phyloP scores from a whole-genome alignment of 1,139 yeast genomes.

The Meyerozyma carpophila region DNA sequence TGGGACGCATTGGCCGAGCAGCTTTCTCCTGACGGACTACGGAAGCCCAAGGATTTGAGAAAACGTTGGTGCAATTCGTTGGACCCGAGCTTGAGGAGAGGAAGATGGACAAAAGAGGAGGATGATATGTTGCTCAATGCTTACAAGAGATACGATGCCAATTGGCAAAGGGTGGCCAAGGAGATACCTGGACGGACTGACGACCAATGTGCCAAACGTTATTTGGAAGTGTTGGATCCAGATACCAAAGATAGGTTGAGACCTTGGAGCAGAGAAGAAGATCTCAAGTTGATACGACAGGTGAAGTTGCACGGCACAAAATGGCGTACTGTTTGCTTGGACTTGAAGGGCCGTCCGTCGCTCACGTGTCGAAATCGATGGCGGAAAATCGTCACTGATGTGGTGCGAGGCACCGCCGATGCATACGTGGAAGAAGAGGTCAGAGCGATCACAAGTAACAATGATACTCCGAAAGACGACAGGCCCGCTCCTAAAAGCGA shows the following conservation, averaged over 20 bases:
- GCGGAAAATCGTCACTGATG: conserved; percentile 79
- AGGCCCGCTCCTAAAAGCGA: no score
- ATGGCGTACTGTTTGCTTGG: conserved; percentile 78
- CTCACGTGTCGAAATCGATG: conserved; percentile 88
- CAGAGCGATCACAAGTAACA: conserved; percentile 25
- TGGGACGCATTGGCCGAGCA: conserved; percentile 66
- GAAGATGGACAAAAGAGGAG: conserved; percentile 86
- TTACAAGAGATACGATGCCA: conserved; percentile 63
- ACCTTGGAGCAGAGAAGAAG: conserved; percentile 80
- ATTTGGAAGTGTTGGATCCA: conserved; percentile 85
- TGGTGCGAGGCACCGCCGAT: conserved; percentile 57
- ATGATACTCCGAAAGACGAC: conserved; percentile 3
- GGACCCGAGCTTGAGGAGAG: conserved; percentile 76
- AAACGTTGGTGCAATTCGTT: conserved; percentile 77
- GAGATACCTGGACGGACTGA: conserved; percentile 83
- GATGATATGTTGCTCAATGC: conserved; percentile 64
- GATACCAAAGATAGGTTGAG: conserved; percentile 69
- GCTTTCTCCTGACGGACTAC: conserved; percentile 23
- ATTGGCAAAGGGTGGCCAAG: conserved; percentile 80
- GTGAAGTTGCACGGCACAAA: conserved; percentile 79
- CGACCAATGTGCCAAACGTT: conserved; percentile 92
- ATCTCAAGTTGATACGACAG: conserved; percentile 55
- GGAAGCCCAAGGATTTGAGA: conserved; percentile 67
- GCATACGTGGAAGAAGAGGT: conserved; percentile 31
- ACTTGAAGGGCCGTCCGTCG: conserved; percentile 77